Percentiles rank a stretch among this genome's conserved stretches.
phyloP scores from a whole-genome alignment of 108 stramenopile genomes.

The Discostella stelligeroides region DNA sequence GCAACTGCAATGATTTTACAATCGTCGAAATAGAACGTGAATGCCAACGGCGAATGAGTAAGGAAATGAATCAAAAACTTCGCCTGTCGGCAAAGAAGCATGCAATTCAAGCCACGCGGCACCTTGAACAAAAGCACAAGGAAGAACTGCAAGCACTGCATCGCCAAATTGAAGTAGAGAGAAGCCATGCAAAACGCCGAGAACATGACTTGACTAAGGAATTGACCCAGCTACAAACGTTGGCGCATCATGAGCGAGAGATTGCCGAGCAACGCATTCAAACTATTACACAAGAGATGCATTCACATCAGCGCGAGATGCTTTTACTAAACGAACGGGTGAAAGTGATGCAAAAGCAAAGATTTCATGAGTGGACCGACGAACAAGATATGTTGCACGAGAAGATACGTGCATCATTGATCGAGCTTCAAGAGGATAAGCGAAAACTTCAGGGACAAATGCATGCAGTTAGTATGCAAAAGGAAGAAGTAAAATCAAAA shows the following conservation, averaged over 20 bases:
- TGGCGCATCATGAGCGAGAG: conserved; percentile 16
- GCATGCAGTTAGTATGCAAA: conserved; percentile 9
- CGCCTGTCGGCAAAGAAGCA: conserved; percentile 45
- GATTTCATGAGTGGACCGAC: conserved; percentile 22
- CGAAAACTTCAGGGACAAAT: conserved; percentile 26
- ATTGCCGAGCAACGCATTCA: conserved; percentile 9
- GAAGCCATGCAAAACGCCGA: neutral
- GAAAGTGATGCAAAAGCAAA: conserved; percentile 22
- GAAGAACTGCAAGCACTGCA: conserved; percentile 19
- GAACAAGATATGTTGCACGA: conserved; percentile 20
- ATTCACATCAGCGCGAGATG: conserved; percentile 30
- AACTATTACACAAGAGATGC: conserved; percentile 11
- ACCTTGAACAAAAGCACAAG: conserved; percentile 30
- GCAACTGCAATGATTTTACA: conserved; percentile 21
- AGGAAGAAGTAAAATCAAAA: conserved; percentile 24
- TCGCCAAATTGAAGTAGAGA: conserved; percentile 28
- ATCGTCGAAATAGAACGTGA: conserved; percentile 33
- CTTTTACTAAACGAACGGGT: conserved; percentile 19
- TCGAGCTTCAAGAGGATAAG: conserved; percentile 22
- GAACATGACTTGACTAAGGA: conserved; percentile 18
- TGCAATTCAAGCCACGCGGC: conserved; percentile 23
- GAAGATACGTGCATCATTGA: neutral
- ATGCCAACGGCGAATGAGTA: conserved; percentile 23
- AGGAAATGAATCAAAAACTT: conserved; percentile 46
- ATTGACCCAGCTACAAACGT: conserved; percentile 4